Evolutionary conservation across 306 rosid species (phyloP), one percentile per base, ranked within the genome.

Genomic region (Hippophae tibetana): DNA sequence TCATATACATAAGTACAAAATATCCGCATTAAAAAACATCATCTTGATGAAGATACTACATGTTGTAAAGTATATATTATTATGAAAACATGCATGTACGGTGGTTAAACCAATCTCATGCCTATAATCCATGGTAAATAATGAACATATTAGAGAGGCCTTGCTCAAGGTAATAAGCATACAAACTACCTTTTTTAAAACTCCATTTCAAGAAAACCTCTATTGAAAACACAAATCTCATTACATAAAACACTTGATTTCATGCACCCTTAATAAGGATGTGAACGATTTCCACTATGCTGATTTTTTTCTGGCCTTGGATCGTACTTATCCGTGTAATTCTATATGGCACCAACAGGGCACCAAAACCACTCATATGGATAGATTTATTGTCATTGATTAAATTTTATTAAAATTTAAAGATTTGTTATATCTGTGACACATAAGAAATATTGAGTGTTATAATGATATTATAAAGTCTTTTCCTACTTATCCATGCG

Each of bases 301-400:
- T 83, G 85, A 74, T 88, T 90, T 65, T 95, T 87, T 58, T 93
- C 99, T 31, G 99, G 97, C 25, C 96, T 94, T 63, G 93, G 84
- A 25, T 66, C 72, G 51, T 73, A 72, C 57, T 76, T 92, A 70
- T 90, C 97, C 62, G 87, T 74, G 70, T 18, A 18, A 18, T 18
- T 18, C 23, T 18, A 18, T 18, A 18, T 18, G 23, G 23, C 23
- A 18, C 23, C 23, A 18, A 18, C 23, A 1, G 23, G 23, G 1
- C 23, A 18, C 23, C 23, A 18, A 18, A 18, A 18, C 23, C 23
- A 18, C 23, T 18, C 1, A 18, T 1, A 18, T 18, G 23, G 23
- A 18, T 18, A 18, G 23, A 18, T 18, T 18, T 18, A 18, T 18
- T 18, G 1, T 18, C 1, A 18, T 18, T 18, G 23, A 18, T 18